Evolutionary conservation across 2,329 filamentous ascomycete species (phyloP), one percentile per base, ranked within the genome.

Genomic region (Clonostachys byssicola): DNA sequence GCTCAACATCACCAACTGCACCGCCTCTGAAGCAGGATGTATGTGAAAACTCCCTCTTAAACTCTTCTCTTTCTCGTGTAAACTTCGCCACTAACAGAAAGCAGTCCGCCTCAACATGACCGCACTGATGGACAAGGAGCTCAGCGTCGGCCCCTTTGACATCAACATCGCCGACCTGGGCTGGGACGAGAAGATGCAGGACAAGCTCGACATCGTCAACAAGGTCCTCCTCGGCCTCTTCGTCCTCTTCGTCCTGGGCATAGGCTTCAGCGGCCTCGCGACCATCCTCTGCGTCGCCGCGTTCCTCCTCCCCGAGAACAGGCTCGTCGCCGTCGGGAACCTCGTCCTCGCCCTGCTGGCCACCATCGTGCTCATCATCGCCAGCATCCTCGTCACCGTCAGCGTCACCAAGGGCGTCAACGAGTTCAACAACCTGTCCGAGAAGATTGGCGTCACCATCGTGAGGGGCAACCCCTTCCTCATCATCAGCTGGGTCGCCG

Each of bases 141-240:
- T 80, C 38, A 52, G 61, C 12, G 48, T 68, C n/a, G 73, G 75
- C 2, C 70, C 71, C 12, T 56, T 77, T 17, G 51, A 70, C 47
- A 51, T 78, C 52, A 71, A 66, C 47, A 62, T 77, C 17, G 63
- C 65, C 51, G 67, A 73, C 44, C 60, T 80, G n/a, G 58, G 70
- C 49, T 69, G 73, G 56, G 70, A 71, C 13, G 52, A 67, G 7
- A 63, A 62, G 34, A 66, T 81, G 48, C 66, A 73, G 49, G 60
- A 71, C 40, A 68, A 69, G n/a, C 57, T 81, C 52, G 64, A 75
- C 60, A 60, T 66, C n/a, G 62, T 80, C 56, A 78, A 79, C 56
- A 57, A 59, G 14, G 63, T 70, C n/a, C 65, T 80, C 5, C 59
- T 73, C n/a, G 69, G 65, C 23, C 60, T 77, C 43, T 74, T 75